Evolutionary conservation across 805 yeast species (phyloP).

Genomic region (Candida suzukii): DNA sequence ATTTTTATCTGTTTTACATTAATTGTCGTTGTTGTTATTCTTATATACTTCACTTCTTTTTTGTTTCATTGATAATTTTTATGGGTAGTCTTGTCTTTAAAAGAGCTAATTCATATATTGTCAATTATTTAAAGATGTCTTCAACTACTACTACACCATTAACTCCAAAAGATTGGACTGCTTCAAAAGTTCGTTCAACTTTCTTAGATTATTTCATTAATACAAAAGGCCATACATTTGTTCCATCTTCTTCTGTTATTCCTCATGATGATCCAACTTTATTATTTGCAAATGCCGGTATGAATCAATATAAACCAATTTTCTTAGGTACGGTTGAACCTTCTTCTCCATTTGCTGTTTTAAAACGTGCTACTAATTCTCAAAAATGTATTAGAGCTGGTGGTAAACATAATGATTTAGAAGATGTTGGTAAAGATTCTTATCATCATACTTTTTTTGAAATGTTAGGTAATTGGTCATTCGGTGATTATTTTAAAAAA

Average conservation of each 20-base stretch:
- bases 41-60: no score
- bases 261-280: conserved; percentile 98
- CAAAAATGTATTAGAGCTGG: conserved; percentile 99
- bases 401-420: conserved; percentile 97
- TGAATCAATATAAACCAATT: conserved; percentile 98
- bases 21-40: no score
- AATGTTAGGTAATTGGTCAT: conserved; percentile 99
- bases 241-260: conserved; percentile 89
- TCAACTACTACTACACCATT: conserved; percentile 6
- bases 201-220: conserved; percentile 71
- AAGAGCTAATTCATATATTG: background rate
- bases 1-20: no score
- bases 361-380: conserved; percentile 89
- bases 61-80: no score
- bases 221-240: conserved; percentile 63
- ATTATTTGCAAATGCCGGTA: conserved; percentile 96
- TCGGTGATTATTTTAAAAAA: conserved; percentile 96
- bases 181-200: conserved; percentile 59
- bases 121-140: conserved; percentile 3
- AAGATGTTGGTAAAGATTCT: conserved; percentile 96
- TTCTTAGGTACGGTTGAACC: conserved; percentile 98
- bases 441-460: conserved; percentile 98
- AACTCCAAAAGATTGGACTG: conserved; percentile 48
- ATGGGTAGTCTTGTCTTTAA: background rate
- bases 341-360: conserved; percentile 70